Conservation (phyloP, 305 asterid genomes). For the Vinca major region DNA sequence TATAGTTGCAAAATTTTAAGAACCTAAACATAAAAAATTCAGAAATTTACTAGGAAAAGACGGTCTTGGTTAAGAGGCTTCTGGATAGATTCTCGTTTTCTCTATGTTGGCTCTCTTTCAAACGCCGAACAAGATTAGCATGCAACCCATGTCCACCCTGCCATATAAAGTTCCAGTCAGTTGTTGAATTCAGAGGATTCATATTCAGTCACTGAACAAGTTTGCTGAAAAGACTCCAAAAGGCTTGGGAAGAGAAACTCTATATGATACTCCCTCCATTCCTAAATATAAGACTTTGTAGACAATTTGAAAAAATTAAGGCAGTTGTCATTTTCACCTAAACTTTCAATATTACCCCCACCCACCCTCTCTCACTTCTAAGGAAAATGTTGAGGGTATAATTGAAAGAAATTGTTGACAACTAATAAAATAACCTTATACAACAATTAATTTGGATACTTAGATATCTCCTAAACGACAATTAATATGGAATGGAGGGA, state of each 20-base stretch:
- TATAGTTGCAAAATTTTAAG: background rate
- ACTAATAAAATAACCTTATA: too few species aligned
- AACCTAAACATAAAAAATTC: background rate
- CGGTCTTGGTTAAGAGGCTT: background rate
- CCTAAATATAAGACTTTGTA: too few species aligned
- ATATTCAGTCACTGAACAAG: background rate
- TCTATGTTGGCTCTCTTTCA: slow-evolving; percentile 16
- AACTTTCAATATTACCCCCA: too few species aligned
- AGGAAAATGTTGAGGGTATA: too few species aligned
- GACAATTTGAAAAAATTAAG: too few species aligned
- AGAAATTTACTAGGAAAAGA: background rate
- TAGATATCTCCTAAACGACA: too few species aligned
- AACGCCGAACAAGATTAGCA: slow-evolving; percentile 51
- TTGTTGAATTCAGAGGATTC: background rate
- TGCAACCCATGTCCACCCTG: slow-evolving; percentile 93
- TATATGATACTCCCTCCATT: too few species aligned
- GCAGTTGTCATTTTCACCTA: too few species aligned
- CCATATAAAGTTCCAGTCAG: slow-evolving; percentile 11
- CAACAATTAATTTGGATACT: too few species aligned
- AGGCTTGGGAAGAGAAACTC: background rate
- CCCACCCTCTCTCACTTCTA: too few species aligned
- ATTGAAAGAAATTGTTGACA: too few species aligned
- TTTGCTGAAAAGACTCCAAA: background rate
- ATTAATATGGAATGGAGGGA: too few species aligned
- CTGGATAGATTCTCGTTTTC: background rate